Conservation (phyloP, 1,284 basidiomycete genomes). For the Marasmius oreades region DNA sequence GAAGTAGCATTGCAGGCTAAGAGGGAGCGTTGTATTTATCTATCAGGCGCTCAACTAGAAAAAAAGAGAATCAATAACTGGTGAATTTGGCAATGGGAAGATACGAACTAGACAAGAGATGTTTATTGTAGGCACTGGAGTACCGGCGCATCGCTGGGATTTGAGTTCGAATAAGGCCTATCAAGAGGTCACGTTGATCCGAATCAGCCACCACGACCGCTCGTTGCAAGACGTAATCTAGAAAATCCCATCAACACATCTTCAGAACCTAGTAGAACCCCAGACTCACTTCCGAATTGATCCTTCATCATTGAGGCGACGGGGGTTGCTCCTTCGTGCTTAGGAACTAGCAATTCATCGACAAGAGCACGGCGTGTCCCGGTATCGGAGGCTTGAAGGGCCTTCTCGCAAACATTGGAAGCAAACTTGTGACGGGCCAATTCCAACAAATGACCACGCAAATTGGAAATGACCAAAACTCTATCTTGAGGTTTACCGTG, state of each 20-base stretch:
- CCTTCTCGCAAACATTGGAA: constrained; percentile 96
- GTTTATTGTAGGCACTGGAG: constrained; percentile 72
- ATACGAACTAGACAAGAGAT: constrained; percentile 71
- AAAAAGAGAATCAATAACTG: constrained; percentile 8
- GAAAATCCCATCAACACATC: constrained; percentile 2
- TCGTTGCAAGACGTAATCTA: constrained; percentile 82
- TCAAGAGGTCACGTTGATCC: constrained; percentile 66
- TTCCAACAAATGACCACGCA: constrained; percentile 76
- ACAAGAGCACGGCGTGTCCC: constrained; percentile 69
- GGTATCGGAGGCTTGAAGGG: constrained; percentile 64
- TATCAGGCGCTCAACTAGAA: constrained; percentile 65
- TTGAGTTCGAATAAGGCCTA: constrained; percentile 62
- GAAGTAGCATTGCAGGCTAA: background rate
- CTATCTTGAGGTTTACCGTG: constrained; percentile 74
- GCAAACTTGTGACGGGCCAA: constrained; percentile 94
- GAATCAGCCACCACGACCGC: constrained; percentile 69
- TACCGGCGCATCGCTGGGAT: constrained; percentile 68
- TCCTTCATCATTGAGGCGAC: constrained; percentile 87
- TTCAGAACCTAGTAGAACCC: constrained; percentile 4
- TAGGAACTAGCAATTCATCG: constrained; percentile 76
- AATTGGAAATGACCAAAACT: constrained; percentile 62
- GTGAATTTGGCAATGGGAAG: constrained; percentile 4
- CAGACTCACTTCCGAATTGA: constrained; percentile 77
- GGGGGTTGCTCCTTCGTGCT: constrained; percentile 58
- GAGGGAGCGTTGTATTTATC: constrained; percentile 33